These are phyloP conservation scores for Fusarium newnesense DNA, from an alignment of 2,329 filamentous ascomycete genomes.

Conservation along the genomic window DNA sequence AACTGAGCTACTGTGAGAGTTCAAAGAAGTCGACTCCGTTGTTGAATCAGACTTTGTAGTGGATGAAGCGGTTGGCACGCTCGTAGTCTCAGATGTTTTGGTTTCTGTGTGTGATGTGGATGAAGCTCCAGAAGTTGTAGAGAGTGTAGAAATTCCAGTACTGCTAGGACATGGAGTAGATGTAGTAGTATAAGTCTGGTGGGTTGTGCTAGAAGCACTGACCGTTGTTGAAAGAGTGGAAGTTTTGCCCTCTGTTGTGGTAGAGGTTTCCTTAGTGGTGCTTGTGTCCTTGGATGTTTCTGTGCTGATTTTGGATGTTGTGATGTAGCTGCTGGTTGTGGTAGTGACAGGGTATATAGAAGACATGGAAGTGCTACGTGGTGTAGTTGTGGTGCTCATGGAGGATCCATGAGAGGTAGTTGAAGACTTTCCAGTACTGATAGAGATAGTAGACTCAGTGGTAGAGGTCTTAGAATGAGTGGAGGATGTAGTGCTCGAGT, in stretches of 20 bases:
- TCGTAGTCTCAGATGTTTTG: not conserved
- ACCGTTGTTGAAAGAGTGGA: not conserved
- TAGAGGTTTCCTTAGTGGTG: not conserved
- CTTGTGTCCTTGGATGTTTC: not conserved
- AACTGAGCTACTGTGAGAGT: constrained; percentile 11
- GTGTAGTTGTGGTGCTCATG: not conserved
- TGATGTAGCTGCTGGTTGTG: not conserved
- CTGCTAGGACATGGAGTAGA: not conserved
- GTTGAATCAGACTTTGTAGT: not conserved
- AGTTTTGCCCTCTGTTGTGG: not conserved
- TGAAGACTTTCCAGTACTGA: not conserved
- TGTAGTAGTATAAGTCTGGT: not conserved
- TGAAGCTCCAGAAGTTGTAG: not conserved
- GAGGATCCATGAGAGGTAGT: not conserved
- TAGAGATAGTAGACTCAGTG: not conserved
- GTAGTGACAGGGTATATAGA: constrained; percentile 3
- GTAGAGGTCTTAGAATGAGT: not conserved
- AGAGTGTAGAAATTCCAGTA: not conserved
- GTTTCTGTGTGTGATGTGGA: not conserved
- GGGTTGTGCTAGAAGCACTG: not conserved
- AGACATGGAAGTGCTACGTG: not conserved
- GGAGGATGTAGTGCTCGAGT: not conserved
- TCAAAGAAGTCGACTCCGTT: not conserved
- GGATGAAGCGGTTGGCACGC: not conserved
- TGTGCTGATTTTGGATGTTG: not conserved